These are phyloP conservation scores for Rhodotorula graminis DNA, from an alignment of 768 basidiomycete genomes.

Conservation along the genomic window DNA sequence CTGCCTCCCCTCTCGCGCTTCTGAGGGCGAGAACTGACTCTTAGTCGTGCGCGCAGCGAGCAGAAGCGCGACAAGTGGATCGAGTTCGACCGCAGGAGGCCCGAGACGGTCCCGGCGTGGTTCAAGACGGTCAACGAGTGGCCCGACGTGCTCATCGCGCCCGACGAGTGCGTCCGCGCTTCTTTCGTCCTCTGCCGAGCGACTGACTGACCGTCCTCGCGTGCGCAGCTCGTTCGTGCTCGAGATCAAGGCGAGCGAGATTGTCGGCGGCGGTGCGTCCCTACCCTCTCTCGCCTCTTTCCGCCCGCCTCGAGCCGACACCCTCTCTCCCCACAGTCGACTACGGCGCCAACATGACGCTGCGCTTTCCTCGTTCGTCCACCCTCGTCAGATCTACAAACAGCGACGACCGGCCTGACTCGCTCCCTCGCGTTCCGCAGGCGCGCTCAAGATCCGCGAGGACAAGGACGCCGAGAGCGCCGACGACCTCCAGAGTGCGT, in stretches of 20 bases:
- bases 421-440: not conserved
- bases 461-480: not conserved
- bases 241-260: constrained; percentile 89
- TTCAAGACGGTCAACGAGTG: constrained; percentile 61
- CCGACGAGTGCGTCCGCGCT: constrained; percentile 63
- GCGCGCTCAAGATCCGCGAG: not conserved
- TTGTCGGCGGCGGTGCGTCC: constrained; percentile 64
- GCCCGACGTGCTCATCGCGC: constrained; percentile 85
- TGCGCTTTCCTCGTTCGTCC: constrained; percentile 76
- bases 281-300: not conserved
- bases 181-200: too few relatives aligned
- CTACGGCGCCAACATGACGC: constrained; percentile 78
- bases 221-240: constrained; percentile 76
- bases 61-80: constrained; percentile 61
- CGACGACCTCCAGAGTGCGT: not conserved
- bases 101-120: constrained; percentile 53
- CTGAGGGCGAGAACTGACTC: too few relatives aligned
- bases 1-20: too few relatives aligned
- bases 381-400: too few relatives aligned
- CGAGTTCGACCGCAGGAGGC: constrained; percentile 63
- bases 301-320: not conserved
- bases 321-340: constrained; percentile 50
- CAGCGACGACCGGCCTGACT: too few relatives aligned
- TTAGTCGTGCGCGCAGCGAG: constrained; percentile 50
- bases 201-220: not conserved